phyloP scores from a whole-genome alignment of 1,284 basidiomycete species.

The Phlebopus sp. region DNA sequence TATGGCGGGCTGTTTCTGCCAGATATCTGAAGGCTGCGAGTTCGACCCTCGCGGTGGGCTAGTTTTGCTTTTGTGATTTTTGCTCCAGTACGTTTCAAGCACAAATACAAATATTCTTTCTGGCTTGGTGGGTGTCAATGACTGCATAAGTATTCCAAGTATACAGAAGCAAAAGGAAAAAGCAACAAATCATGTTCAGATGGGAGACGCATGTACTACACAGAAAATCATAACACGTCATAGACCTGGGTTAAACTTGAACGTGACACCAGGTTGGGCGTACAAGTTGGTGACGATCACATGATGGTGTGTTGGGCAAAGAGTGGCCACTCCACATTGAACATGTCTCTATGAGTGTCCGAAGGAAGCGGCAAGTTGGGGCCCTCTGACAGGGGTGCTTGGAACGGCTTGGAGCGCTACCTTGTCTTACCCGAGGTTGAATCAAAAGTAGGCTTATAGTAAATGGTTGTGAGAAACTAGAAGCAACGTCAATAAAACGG shows the following conservation, averaged over 20 bases:
- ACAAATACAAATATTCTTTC: slow-evolving; percentile 14
- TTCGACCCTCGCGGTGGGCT: slow-evolving; percentile 82
- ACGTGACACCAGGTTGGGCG: too few species aligned
- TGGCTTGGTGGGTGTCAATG: slow-evolving; percentile 9
- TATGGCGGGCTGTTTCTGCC: slow-evolving; percentile 24
- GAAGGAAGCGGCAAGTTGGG: too few species aligned
- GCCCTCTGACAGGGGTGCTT: not conserved
- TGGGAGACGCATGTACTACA: slow-evolving; percentile 15
- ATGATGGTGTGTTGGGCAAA: too few species aligned
- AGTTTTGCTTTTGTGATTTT: slow-evolving; percentile 21
- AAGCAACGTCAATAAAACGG: slow-evolving; percentile 12
- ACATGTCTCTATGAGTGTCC: too few species aligned
- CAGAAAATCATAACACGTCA: slow-evolving; percentile 3
- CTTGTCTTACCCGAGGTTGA: slow-evolving; percentile 22
- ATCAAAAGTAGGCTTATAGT: slow-evolving; percentile 53
- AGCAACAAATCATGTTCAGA: slow-evolving; percentile 9
- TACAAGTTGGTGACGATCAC: too few species aligned
- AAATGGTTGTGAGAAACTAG: slow-evolving; percentile 57
- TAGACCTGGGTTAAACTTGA: not conserved
- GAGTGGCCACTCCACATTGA: too few species aligned
- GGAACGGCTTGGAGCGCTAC: slow-evolving; percentile 22
- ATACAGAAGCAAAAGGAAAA: slow-evolving; percentile 9
- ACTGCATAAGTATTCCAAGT: slow-evolving; percentile 14
- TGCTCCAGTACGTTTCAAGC: too few species aligned
- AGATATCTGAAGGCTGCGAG: slow-evolving; percentile 74